Percentiles rank a stretch among this genome's conserved stretches.
phyloP scores from a whole-genome alignment of 208 protist species.

The Phytomonas serpens region DNA sequence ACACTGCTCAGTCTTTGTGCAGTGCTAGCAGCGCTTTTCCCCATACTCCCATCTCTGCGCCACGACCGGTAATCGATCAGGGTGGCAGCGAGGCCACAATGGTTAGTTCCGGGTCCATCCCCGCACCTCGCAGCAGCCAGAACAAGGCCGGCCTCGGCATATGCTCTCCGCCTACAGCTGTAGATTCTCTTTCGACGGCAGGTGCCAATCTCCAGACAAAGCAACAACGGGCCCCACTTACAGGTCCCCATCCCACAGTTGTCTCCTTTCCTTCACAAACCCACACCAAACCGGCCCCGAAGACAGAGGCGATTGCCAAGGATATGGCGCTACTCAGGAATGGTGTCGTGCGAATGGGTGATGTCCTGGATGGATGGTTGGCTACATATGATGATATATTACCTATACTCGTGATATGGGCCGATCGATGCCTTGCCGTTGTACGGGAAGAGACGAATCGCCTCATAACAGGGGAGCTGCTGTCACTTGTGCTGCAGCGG shows the following conservation, averaged over 20 bases:
- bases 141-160: too few relatives aligned
- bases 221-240: too few relatives aligned
- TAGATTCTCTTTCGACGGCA: too few relatives aligned
- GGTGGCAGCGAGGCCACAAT: slow-evolving; percentile 14
- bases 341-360: not conserved
- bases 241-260: too few relatives aligned
- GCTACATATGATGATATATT: slow-evolving; percentile 34
- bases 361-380: slow-evolving; percentile 28
- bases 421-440: slow-evolving; percentile 59
- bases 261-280: too few relatives aligned
- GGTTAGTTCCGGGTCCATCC: slow-evolving; percentile 36
- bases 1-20: too few relatives aligned
- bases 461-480: slow-evolving; percentile 33
- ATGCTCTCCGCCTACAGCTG: too few relatives aligned
- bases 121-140: slow-evolving; percentile 30
- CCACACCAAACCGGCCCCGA: too few relatives aligned
- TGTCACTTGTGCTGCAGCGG: slow-evolving; percentile 23
- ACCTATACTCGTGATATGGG: slow-evolving; percentile 38
- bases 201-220: too few relatives aligned
- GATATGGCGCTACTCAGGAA: slow-evolving; percentile 39
- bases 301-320: slow-evolving; percentile 39
- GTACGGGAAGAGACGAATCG: slow-evolving; percentile 60
- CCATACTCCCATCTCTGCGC: too few relatives aligned
- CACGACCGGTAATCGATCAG: too few relatives aligned
- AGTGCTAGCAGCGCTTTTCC: too few relatives aligned